Evolutionary conservation across 202 grass and related monocot genomes (phyloP), one percentile per base, ranked within the genome.

Genomic region (Bolboschoenoplectus hybrid): DNA sequence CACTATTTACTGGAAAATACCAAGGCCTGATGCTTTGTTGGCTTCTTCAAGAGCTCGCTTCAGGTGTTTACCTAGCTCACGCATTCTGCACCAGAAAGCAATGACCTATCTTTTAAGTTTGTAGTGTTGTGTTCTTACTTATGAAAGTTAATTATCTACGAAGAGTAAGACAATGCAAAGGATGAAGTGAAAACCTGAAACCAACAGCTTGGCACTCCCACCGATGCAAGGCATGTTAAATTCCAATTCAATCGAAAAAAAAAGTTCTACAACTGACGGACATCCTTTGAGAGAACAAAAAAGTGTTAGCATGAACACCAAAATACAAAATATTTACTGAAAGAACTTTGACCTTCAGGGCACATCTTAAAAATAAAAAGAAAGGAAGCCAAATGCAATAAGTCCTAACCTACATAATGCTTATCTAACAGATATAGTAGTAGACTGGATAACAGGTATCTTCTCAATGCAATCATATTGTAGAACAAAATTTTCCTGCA

Each of bases 381-480:
- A 52, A 36, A 72, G 63, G 52, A 17, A 63, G 80, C 47, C 50
- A 74, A 60, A 66, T 78, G 26, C 32, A 17, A 80, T 26, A 53
- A 86, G 56, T 44, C 40, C 83, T 81, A 14, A 92, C 92, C 90
- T 90, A 90, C 32, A 87, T 67, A 85, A 43, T 83, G 79, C 68
- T 92, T 85, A 80, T 86, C 92, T 90, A 88, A 87, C 81, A 85
- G 88, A 87, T 79, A 88, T 75, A 47, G 68, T 17, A 34, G 89
- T 81, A 36, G 89, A 89, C 86, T 87, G 90, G 32, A 93, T 79
- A 53, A n/a, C 86, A 72, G 95, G 95, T 87, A 80, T 92, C 68
- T 95, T 98, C 91, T 98, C 93, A 75, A 98, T 77, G 70, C 87
- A 83, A 39, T 98, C 91, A 13, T 93, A 98, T 35, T 93, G 91